Base-by-base conservation (phyloP, 805 yeast genomes). In the Yarrowia yakushimensis region DNA sequence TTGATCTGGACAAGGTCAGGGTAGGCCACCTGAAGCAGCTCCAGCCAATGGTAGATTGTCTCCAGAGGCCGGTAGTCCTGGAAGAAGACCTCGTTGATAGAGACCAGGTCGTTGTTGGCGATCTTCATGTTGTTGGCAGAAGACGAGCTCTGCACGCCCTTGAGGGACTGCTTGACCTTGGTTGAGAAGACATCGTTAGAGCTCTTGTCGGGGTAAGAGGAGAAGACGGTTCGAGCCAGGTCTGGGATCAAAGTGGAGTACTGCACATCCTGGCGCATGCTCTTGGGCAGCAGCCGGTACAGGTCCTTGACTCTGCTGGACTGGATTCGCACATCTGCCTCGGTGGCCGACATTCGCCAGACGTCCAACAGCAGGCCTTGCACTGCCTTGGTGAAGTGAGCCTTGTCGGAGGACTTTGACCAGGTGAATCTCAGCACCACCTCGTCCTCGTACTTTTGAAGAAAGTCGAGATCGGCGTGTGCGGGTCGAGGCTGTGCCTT, bases 21-120 rank as follows among this genome's bases (percentile, higher is more conserved):
- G 71, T 81, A 88, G 1, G 88, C 79, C 62, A 80, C 78, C 64
- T 78, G 77, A 20, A 90, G 69, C 22, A 85, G 67, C 48, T 83
- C 86, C 66, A 86, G 77, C 96, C 96, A 90, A 0, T 85, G 76
- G 68, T 88, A 80, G 18, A 91, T 85, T 4, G 90, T 81, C 30
- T 81, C 81, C 64, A 89, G 75, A 30, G 87, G 83, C 64, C 92
- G 78, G 73, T 84, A 90, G 57, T 83, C 85, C 65, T 79, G 81
- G 72, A 90, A 90, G 71, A 90, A 90, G 4, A 84, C 66, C 30
- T 69, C 70, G 7, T 48, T 45, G 39, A 37, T 31, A 37, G 34
- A 36, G 8, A 37, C 60, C n/a, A 61, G 37, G 18, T 33, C 62
- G 18, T 12, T 9, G 45, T 23, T 41, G 45, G 45, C 45, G 30